phyloP scores from a whole-genome alignment of 495 filamentous ascomycete species.

The Hamigera avellanea region DNA sequence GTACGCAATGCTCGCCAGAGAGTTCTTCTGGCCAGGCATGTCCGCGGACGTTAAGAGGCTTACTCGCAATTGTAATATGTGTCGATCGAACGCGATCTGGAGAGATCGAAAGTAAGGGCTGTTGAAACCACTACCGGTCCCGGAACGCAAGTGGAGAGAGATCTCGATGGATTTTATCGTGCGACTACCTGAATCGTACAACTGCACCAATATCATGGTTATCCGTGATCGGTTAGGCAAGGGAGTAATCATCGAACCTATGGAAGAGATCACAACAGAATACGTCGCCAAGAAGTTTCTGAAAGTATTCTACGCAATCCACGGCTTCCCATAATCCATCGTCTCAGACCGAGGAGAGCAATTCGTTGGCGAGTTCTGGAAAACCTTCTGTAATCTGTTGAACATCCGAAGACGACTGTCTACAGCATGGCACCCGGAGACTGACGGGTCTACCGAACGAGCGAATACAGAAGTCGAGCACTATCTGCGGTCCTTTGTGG shows the following conservation, averaged over 20 bases:
- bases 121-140: slow-evolving; percentile 11
- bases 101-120: slow-evolving; percentile 5
- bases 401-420: slow-evolving; percentile 6
- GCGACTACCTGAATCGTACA: neutral
- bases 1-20: neutral
- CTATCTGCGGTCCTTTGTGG: neutral
- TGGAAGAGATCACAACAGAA: slow-evolving; percentile 4
- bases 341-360: slow-evolving; percentile 11
- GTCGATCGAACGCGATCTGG: slow-evolving; percentile 1
- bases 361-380: slow-evolving; percentile 9
- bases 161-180: slow-evolving; percentile 10
- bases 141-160: slow-evolving; percentile 8
- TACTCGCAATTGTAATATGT: slow-evolving; percentile 1
- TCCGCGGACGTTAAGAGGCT: neutral
- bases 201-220: slow-evolving; percentile 4
- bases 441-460: slow-evolving; percentile 5
- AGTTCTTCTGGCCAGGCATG: slow-evolving; percentile 3
- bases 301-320: slow-evolving; percentile 1
- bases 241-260: slow-evolving; percentile 3
- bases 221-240: slow-evolving; percentile 7
- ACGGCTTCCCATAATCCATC: slow-evolving; percentile 6
- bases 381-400: slow-evolving; percentile 5
- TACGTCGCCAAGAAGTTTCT: slow-evolving; percentile 1
- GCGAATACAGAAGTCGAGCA: neutral
- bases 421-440: slow-evolving; percentile 10